These are phyloP conservation scores for Paecilomyces variotii DNA, from an alignment of 2,329 filamentous ascomycete species.

Conservation along the genomic window DNA sequence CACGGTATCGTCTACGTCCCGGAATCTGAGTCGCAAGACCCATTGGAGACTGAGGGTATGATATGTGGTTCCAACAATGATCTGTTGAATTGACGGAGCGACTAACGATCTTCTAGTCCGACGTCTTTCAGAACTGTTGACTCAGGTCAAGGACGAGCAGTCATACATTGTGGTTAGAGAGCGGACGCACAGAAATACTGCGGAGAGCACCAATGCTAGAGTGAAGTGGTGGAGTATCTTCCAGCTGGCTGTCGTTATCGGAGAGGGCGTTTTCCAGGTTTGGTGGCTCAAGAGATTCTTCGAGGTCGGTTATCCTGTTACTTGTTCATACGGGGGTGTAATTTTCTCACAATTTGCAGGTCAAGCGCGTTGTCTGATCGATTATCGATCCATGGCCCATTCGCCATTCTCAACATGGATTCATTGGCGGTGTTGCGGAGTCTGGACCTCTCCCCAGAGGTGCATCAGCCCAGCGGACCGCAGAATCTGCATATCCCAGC, in stretches of 20 bases:
- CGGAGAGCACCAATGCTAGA: slow-evolving; percentile 92
- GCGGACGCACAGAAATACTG: slow-evolving; percentile 94
- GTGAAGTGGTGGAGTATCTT: slow-evolving; percentile 99
- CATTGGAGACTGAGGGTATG: slow-evolving; percentile 81
- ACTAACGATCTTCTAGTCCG: slow-evolving; percentile 51
- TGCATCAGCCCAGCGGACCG: not conserved
- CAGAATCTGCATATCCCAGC: not conserved
- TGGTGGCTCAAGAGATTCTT: slow-evolving; percentile 99
- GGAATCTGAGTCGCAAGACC: slow-evolving; percentile 78
- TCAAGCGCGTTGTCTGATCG: slow-evolving; percentile 40
- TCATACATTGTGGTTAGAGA: slow-evolving; percentile 93
- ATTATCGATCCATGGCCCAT: not conserved
- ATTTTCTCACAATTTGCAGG: slow-evolving; percentile 21
- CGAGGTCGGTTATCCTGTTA: slow-evolving; percentile 51
- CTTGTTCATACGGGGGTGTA: slow-evolving; percentile 1
- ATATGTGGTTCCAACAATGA: slow-evolving; percentile 2
- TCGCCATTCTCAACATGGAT: not conserved
- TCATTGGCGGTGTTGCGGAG: not conserved
- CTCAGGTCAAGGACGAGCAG: slow-evolving; percentile 96
- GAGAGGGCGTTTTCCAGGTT: slow-evolving; percentile 94
- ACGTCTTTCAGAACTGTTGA: slow-evolving; percentile 72
- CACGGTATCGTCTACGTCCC: slow-evolving; percentile 97
- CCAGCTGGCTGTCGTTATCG: slow-evolving; percentile 79
- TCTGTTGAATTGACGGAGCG: not conserved
- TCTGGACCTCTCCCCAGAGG: not conserved